Evolutionary conservation across 106 monocot genomes (phyloP).

Genomic region (Phalaenopsis aphrodite): DNA sequence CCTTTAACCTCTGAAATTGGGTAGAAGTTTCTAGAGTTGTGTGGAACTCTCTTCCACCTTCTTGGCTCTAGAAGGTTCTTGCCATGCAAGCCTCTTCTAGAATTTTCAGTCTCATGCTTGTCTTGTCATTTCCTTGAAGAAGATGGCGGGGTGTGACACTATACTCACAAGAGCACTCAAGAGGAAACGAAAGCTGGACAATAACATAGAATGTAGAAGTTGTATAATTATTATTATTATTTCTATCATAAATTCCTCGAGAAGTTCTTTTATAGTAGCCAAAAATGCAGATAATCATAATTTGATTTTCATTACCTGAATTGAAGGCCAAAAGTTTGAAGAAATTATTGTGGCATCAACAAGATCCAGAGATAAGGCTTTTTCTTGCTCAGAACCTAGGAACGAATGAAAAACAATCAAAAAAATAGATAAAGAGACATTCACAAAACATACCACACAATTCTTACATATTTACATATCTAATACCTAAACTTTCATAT

Average conservation of each 20-base stretch:
- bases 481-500: too few relatives aligned
- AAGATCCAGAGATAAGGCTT: constrained; percentile 45
- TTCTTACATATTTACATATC: too few relatives aligned
- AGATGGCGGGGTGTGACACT: background rate
- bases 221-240: background rate
- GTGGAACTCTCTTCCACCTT: too few relatives aligned
- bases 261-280: background rate
- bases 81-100: too few relatives aligned
- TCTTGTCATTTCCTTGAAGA: too few relatives aligned
- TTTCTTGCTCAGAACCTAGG: constrained; percentile 36
- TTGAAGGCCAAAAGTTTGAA: constrained; percentile 94
- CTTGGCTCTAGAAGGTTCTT: too few relatives aligned
- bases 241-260: background rate
- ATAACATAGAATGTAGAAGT: background rate
- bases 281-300: background rate
- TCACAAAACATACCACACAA: too few relatives aligned
- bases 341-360: constrained; percentile 93
- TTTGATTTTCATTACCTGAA: constrained; percentile 49
- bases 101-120: too few relatives aligned
- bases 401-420: background rate
- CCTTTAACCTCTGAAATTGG: too few relatives aligned
- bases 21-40: too few relatives aligned
- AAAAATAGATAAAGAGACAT: background rate
- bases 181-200: background rate
- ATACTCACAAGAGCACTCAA: background rate